A percentile compares a stretch with the other conserved stretches of the same genome.
Evolutionary conservation across 202 grass and related monocot genomes (phyloP).

Genomic region (Setaria viridis): DNA sequence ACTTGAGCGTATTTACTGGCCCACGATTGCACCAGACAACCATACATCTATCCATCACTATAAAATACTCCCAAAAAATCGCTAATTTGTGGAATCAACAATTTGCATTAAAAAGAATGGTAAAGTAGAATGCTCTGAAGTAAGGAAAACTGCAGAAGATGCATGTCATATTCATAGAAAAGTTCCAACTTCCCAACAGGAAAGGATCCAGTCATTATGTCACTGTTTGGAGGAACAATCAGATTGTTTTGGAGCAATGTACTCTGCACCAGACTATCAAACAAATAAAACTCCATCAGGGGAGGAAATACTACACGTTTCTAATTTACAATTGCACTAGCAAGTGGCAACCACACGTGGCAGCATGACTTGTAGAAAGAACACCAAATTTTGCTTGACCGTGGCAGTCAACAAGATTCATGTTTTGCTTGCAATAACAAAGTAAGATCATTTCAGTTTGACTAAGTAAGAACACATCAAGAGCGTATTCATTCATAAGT

Average conservation of each 20-base stretch:
- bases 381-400: not conserved
- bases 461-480: slow-evolving; percentile 8
- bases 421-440: not conserved
- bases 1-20: not conserved
- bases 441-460: slow-evolving; percentile 8
- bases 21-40: not conserved
- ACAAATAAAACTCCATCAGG: not conserved
- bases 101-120: slow-evolving; percentile 5
- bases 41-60: no score
- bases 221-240: not conserved
- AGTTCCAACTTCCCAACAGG: not conserved
- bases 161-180: not conserved
- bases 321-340: not conserved
- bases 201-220: not conserved
- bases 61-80: no score
- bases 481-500: slow-evolving; percentile 28
- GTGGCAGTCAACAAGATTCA: not conserved
- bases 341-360: slow-evolving; percentile 2
- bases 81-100: not conserved
- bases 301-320: not conserved
- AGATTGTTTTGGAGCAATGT: not conserved
- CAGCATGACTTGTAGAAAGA: not conserved
- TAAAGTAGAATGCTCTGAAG: not conserved
- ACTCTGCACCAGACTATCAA: not conserved
- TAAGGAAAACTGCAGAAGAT: not conserved